A percentile compares a stretch with the other conserved stretches of the same genome.
Conservation (phyloP, 352 stramenopile species). For the Globisporangium lucens region DNA sequence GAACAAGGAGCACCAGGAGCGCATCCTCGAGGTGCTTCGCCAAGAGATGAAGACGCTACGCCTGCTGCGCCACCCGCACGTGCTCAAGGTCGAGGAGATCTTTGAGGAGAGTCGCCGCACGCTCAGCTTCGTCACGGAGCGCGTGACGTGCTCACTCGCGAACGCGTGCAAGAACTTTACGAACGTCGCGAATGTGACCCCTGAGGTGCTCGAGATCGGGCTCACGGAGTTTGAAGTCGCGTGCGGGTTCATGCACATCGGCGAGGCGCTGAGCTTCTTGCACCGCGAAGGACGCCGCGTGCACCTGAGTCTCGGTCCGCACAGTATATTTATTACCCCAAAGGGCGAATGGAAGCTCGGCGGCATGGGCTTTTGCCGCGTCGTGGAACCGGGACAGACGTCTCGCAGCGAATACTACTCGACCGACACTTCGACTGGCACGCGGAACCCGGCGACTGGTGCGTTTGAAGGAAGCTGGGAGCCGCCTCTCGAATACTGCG, state of each 20-base stretch:
- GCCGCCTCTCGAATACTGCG: conserved; percentile 83
- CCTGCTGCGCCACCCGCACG: conserved; percentile 81
- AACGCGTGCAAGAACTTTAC: conserved; percentile 90
- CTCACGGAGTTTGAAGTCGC: conserved; percentile 87
- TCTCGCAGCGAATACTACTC: conserved; percentile 84
- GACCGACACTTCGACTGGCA: conserved; percentile 46
- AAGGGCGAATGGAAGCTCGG: conserved; percentile 92
- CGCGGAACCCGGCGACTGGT: conserved; percentile 50
- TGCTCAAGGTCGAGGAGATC: conserved; percentile 90
- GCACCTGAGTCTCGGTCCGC: conserved; percentile 79
- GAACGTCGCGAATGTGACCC: conserved; percentile 83
- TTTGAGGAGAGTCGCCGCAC: conserved; percentile 85
- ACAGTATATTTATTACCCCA: conserved; percentile 90
- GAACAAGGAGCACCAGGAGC: conserved; percentile 84
- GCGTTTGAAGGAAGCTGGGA: conserved; percentile 70
- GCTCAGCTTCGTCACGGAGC: conserved; percentile 89
- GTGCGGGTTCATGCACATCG: conserved; percentile 86
- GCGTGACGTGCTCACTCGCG: conserved; percentile 86
- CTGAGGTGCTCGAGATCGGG: conserved; percentile 84
- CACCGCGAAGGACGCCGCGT: conserved; percentile 87
- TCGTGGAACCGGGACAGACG: conserved; percentile 79
- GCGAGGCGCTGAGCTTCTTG: conserved; percentile 88
- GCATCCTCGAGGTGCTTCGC: conserved; percentile 82
- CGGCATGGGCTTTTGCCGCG: conserved; percentile 86
- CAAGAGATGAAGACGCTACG: conserved; percentile 88